These are phyloP conservation scores for Serendipita sp. DNA, from an alignment of 768 basidiomycete genomes.

Conservation along the genomic window DNA sequence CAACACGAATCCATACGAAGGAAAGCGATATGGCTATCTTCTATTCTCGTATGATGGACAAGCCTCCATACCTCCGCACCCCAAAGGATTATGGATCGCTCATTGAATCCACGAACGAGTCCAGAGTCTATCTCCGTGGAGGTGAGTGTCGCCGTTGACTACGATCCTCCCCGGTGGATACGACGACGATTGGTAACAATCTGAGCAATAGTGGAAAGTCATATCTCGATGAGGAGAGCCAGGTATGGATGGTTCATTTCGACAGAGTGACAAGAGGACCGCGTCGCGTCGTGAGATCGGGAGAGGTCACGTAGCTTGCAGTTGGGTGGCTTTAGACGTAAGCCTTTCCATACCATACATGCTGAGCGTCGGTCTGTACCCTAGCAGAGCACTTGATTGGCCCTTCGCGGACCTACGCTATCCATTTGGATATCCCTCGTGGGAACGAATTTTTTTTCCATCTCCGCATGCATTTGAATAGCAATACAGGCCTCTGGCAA, in stretches of 20 bases:
- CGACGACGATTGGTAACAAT: no score
- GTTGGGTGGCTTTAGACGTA: conserved; percentile 24
- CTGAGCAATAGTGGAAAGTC: no score
- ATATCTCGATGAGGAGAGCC: conserved; percentile 18
- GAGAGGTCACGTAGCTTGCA: conserved; percentile 22
- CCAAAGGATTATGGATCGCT: no score
- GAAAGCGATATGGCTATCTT: conserved; percentile 14
- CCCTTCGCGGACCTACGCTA: no score
- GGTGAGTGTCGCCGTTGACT: no score
- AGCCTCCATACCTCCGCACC: conserved; percentile 14
- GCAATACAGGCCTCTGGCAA: no score
- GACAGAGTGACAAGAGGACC: conserved; percentile 24
- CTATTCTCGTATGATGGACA: conserved; percentile 9
- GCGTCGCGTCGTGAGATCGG: conserved; percentile 15
- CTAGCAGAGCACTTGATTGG: conserved; percentile 12
- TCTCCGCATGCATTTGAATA: no score
- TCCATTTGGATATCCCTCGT: no score
- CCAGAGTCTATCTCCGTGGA: no score
- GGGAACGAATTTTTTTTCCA: no score
- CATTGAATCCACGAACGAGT: not conserved
- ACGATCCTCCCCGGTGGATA: no score
- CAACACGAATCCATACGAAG: no score
- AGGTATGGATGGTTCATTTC: conserved; percentile 23
- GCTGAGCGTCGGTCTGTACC: conserved; percentile 26
- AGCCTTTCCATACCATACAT: conserved; percentile 22